Base-by-base conservation (phyloP, 2,329 filamentous ascomycete genomes). In the Diplocarpon rosae region DNA sequence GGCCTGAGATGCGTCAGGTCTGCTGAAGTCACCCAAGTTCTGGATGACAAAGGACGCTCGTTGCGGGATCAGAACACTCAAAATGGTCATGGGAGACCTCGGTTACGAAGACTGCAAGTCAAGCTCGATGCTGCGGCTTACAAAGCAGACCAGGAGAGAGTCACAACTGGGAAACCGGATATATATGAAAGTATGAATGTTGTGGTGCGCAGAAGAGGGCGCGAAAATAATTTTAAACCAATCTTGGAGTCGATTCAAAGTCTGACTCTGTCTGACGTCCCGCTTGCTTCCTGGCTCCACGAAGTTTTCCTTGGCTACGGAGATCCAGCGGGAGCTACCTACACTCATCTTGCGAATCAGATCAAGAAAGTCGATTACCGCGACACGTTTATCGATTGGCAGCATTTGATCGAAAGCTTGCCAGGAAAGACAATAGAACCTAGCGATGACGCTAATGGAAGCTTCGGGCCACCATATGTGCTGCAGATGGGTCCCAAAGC, bases 221-320 rank as follows among this genome's bases (percentile, higher is more conserved):
- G 89, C 48, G 92, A 98, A 64, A 98, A 98, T 66, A 98, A 98
- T 64, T 98, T 98, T 71, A 93, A 86, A 59, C 80, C 89, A 9
- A 81, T 98, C 9, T 71, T 98, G 30, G 85, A 95, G 57, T 95
- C 89, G 1, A 93, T 98, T 59, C 85, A 83, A 59, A 85, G 78
- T 52, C 73, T 98, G 27, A 83, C 87, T 1, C 70, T 94, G 29
- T 88, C 88, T 0, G 85, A 94, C 55, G 80, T 90, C 15, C 84
- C 85, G 6, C 72, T 96, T 43, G 88, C 92, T 12, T 76, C 81
- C 2, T 98, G 92, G 92, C 71, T 98, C 35, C 87, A 95, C 58
- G 92, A 96, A 54, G 90, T 96, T 9, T 98, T 96, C 63, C 69
- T 98, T n/a, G 92, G 92, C 2, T 96, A 94, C 62, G 92, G 92